Percentiles rank a stretch among this genome's conserved stretches.
These are phyloP conservation scores for Coemansia sp. DNA, from an alignment of 192 early-diverging fungal species.

Conservation along the genomic window DNA sequence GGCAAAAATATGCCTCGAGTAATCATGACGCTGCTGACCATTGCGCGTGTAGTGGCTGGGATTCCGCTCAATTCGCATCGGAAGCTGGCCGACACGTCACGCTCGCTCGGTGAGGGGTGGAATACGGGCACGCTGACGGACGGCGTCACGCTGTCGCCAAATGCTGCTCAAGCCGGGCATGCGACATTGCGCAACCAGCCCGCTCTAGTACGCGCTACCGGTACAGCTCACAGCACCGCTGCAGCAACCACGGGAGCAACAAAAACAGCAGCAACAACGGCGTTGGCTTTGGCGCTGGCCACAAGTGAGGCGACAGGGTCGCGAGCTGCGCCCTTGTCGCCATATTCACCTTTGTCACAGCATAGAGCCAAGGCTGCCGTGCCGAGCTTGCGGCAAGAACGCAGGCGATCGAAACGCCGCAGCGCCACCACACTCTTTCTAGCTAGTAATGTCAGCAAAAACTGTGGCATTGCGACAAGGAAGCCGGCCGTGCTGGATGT, in stretches of 20 bases:
- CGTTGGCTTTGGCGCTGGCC: neutral
- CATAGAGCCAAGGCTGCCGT: constrained; percentile 1
- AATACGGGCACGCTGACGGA: constrained; percentile 38
- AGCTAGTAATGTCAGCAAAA: constrained; percentile 8
- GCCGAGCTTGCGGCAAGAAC: constrained; percentile 23
- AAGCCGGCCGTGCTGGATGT: constrained; percentile 27
- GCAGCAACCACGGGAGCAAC: no score
- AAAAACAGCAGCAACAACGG: neutral
- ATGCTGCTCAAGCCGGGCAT: constrained; percentile 8
- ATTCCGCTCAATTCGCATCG: constrained; percentile 46
- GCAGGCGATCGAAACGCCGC: constrained; percentile 39
- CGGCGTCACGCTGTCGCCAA: constrained; percentile 3
- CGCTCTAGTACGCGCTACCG: constrained; percentile 19
- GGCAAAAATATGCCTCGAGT: constrained; percentile 76
- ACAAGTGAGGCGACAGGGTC: neutral
- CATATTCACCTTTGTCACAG: neutral
- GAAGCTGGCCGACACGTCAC: constrained; percentile 26
- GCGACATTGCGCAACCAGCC: constrained; percentile 29
- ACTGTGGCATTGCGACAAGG: constrained; percentile 8
- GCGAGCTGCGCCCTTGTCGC: neutral
- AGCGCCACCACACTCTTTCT: constrained; percentile 43
- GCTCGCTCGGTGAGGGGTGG: constrained; percentile 35
- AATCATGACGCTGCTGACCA: constrained; percentile 67
- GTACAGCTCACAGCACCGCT: neutral
- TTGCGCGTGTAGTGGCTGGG: constrained; percentile 59